Evolutionary conservation across 352 stramenopile genomes (phyloP).

Genomic region (Pythium aquatile): DNA sequence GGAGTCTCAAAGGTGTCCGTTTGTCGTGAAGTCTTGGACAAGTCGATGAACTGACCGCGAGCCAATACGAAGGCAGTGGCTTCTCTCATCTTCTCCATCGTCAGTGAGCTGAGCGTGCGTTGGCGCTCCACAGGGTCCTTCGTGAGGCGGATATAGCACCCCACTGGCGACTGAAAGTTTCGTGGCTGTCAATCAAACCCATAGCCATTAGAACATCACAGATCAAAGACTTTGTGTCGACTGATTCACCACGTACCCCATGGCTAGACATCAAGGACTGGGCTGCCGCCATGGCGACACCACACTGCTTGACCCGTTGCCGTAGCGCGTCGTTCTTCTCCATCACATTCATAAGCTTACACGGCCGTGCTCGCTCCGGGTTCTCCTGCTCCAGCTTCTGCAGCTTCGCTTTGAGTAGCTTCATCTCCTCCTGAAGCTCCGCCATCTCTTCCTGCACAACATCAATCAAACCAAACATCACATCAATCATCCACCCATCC

Average conservation of each 20-base stretch:
- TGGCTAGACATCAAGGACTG: conserved; percentile 14
- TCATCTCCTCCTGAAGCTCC: not conserved
- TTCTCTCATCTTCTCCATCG: conserved; percentile 4
- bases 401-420: not conserved
- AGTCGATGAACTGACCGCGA: conserved; percentile 5
- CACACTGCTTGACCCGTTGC: not conserved
- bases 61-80: conserved; percentile 5
- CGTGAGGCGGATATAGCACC: conserved; percentile 14
- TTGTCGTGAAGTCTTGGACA: not conserved
- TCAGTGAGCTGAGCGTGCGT: not conserved
- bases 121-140: not conserved
- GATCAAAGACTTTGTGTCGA: not conserved
- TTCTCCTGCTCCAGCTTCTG: not conserved
- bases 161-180: not conserved
- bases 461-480: not conserved
- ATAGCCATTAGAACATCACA: not conserved
- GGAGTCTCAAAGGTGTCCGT: conserved; percentile 7
- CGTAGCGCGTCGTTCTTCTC: not conserved
- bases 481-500: not conserved
- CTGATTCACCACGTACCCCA: conserved; percentile 1
- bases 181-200: not conserved
- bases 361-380: not conserved
- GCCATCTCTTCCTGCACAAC: conserved; percentile 15
- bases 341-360: not conserved
- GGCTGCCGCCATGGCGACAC: conserved; percentile 8